Base-by-base conservation (phyloP, 192 early-diverging fungal genomes). In the Coemansia sp. region DNA sequence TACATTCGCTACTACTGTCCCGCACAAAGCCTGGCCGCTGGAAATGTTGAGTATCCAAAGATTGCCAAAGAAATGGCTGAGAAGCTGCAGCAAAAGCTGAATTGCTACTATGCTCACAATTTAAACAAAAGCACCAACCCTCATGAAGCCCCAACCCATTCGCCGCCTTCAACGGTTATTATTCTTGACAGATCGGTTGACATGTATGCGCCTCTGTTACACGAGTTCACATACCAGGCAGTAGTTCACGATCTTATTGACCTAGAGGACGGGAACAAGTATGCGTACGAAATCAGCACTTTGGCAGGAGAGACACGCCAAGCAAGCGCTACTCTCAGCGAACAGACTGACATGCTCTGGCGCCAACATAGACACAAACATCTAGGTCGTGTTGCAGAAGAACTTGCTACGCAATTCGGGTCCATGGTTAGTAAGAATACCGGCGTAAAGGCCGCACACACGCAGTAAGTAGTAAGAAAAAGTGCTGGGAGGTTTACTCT, bases 201-300 rank as follows among this genome's bases (percentile, higher is more conserved):
- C 76, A 81, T 93, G 67, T 89, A 89, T 46, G 87, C 93, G 8
- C 95, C 98, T 1, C 84, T 98, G 13, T 66, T 98, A 20, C 97
- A 98, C 75, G 98, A 99, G 71, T 94, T 98, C 46, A 96, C 96
- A 2, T 99, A 99, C 71, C 98, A 99, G 69, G 95, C 96, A 4
- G 95, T 97, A 90, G 88, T 93, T 39, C 90, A 94, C 64, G 98
- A 99, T 70, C 77, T 99, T 63, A 61, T 99, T 10, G 77, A 73
- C 16, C 53, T 84, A 16, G 71, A 75, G 7, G 48, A 61, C 41
- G 82, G 77, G 5, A 66, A 66, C 46, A 84, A 68, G 51, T 74
- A 84, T 41, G 32, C 44, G 0, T 76, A 76, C 42, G 59, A 67
- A 9, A 5, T 54, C 5, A 64, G 55, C 1, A 32, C 66, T 0